These are phyloP conservation scores for Perilla frutescens DNA, from an alignment of 257 asterid species.

Conservation along the genomic window DNA sequence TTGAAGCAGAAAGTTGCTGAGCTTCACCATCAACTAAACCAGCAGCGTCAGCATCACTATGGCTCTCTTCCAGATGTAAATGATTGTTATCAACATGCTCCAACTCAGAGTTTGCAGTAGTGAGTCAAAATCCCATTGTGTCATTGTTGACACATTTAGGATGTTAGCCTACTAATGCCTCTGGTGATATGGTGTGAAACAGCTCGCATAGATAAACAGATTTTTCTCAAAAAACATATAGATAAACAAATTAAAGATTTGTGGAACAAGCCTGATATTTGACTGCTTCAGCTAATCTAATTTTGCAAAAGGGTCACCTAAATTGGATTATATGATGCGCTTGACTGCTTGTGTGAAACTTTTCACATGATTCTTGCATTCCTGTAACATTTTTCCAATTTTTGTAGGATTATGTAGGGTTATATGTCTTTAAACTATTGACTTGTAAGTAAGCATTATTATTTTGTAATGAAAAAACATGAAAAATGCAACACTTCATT, in stretches of 20 bases:
- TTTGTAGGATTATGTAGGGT: slow-evolving; percentile 1
- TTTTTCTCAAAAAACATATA: not conserved
- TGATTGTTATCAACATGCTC: slow-evolving; percentile 65
- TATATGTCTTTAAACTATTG: not conserved
- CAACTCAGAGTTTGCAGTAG: slow-evolving; percentile 64
- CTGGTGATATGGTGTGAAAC: not conserved
- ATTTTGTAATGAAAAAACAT: not conserved
- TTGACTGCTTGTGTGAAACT: slow-evolving; percentile 21
- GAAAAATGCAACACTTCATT: not conserved
- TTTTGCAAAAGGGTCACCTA: slow-evolving; percentile 8
- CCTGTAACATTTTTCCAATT: not conserved
- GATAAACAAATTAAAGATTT: slow-evolving; percentile 11
- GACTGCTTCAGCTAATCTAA: slow-evolving; percentile 8
- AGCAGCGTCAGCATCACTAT: slow-evolving; percentile 91
- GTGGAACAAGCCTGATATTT: slow-evolving; percentile 17
- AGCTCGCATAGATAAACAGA: slow-evolving; percentile 4
- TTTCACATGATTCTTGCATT: slow-evolving; percentile 9
- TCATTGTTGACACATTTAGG: slow-evolving; percentile 23
- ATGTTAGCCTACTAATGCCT: slow-evolving; percentile 4
- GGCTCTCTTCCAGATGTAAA: slow-evolving; percentile 74
- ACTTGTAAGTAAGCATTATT: not conserved
- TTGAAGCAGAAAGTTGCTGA: slow-evolving; percentile 97
- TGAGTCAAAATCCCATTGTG: slow-evolving; percentile 45
- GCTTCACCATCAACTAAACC: slow-evolving; percentile 94
- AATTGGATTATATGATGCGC: slow-evolving; percentile 16